These are phyloP conservation scores for Coniferiporia sulphurascens DNA, from an alignment of 1,284 basidiomycete species.

Conservation along the genomic window DNA sequence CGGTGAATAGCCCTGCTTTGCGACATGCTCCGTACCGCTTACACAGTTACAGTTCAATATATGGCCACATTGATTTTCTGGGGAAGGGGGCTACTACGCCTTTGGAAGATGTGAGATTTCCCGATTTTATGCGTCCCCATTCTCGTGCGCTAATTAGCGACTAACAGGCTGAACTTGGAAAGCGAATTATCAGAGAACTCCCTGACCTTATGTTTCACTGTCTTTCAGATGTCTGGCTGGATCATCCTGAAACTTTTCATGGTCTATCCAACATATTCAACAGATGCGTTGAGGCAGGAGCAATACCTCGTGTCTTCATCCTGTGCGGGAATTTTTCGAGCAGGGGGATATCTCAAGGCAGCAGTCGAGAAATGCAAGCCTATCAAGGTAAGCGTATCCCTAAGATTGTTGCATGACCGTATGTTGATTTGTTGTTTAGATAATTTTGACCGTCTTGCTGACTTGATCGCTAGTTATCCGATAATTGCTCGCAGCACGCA, in stretches of 20 bases:
- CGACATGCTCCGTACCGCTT: neutral
- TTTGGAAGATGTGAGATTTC: constrained; percentile 77
- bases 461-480: constrained; percentile 80
- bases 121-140: neutral
- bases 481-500: constrained; percentile 74
- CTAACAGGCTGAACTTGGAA: constrained; percentile 50
- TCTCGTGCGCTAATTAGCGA: neutral
- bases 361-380: constrained; percentile 68
- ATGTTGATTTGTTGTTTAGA: constrained; percentile 40
- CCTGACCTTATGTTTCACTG: constrained; percentile 88
- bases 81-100: constrained; percentile 89
- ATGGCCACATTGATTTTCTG: constrained; percentile 92
- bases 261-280: constrained; percentile 85
- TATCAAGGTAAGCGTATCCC: constrained; percentile 66
- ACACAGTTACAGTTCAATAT: constrained; percentile 62
- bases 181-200: constrained; percentile 61
- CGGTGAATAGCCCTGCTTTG: constrained; percentile 44
- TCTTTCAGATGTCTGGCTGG: constrained; percentile 93
- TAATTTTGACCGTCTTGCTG: constrained; percentile 81
- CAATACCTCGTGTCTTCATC: constrained; percentile 83
- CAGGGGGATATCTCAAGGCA: constrained; percentile 73
- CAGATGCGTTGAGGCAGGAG: constrained; percentile 85
- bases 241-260: constrained; percentile 77
- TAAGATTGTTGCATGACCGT: neutral
- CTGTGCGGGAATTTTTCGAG: constrained; percentile 95